Evolutionary conservation across 192 early-diverging fungal genomes (phyloP).

Genomic region (Coemansia sp.): DNA sequence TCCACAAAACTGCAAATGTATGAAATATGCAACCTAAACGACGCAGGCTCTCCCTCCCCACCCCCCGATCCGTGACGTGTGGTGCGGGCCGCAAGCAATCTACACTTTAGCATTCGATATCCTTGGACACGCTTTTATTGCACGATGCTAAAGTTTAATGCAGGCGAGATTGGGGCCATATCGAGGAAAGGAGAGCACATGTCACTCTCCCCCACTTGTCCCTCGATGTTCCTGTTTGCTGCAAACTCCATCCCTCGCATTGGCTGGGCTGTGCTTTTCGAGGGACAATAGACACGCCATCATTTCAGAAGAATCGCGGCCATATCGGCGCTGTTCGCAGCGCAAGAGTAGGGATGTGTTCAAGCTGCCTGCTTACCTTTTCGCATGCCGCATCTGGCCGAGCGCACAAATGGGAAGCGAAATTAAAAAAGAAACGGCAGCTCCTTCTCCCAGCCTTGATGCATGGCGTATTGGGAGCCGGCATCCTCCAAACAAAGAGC

Average conservation of each 20-base stretch:
- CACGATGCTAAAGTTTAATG: not conserved
- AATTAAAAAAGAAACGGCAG: conserved; percentile 6
- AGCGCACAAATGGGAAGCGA: conserved; percentile 6
- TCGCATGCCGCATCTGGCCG: conserved; percentile 3
- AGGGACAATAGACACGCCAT: not conserved
- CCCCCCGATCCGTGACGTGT: not conserved
- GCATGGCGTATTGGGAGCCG: conserved; percentile 9
- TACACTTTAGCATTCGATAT: not conserved
- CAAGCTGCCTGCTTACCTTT: conserved; percentile 6
- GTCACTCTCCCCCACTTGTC: not conserved
- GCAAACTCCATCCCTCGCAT: not conserved
- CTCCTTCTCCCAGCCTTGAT: not conserved
- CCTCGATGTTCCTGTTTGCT: not conserved
- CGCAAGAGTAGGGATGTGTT: not conserved
- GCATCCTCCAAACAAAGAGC: not conserved
- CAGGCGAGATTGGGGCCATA: not conserved
- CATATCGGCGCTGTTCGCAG: not conserved
- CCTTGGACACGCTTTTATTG: not conserved
- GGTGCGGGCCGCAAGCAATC: not conserved
- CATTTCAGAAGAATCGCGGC: too few relatives aligned
- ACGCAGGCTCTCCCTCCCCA: not conserved
- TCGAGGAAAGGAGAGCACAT: not conserved
- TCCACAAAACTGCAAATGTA: conserved; percentile 13
- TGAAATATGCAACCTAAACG: conserved; percentile 7
- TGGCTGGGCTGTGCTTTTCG: not conserved